These are phyloP conservation scores for Mucor saturninus DNA, from an alignment of 371 early-diverging fungal species.

Conservation along the genomic window DNA sequence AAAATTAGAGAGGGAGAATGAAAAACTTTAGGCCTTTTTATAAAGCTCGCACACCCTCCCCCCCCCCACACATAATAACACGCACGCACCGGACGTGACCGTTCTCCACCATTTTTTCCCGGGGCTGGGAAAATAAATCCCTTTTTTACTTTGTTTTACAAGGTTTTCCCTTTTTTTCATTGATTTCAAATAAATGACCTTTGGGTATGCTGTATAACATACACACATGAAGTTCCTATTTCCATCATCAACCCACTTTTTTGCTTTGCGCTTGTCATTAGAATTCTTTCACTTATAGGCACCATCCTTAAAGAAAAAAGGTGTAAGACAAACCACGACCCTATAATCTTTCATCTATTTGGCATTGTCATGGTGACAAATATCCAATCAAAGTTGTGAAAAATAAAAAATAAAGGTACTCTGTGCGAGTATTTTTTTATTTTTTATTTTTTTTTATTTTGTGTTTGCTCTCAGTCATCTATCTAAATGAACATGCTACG, in stretches of 20 bases:
- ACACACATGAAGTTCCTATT: too few relatives aligned
- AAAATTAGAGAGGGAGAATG: too few relatives aligned
- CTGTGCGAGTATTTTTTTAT: slow-evolving; percentile 1
- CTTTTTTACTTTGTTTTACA: slow-evolving; percentile 1
- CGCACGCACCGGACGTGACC: not conserved
- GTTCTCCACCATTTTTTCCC: slow-evolving; percentile 3
- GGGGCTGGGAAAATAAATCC: slow-evolving; percentile 10
- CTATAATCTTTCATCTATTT: not conserved
- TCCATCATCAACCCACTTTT: too few relatives aligned
- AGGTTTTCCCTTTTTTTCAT: slow-evolving; percentile 15
- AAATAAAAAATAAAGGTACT: not conserved
- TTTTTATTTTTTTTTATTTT: slow-evolving; percentile 9
- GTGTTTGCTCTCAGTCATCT: not conserved
- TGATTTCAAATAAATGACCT: not conserved
- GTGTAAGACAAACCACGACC: too few relatives aligned
- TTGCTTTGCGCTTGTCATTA: too few relatives aligned
- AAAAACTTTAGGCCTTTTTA: too few relatives aligned
- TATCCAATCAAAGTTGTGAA: slow-evolving; percentile 1
- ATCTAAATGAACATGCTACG: not conserved
- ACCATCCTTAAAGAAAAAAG: too few relatives aligned
- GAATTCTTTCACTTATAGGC: too few relatives aligned
- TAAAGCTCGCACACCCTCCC: too few relatives aligned
- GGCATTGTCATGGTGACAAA: not conserved
- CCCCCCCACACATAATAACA: not conserved
- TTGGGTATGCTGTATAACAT: not conserved